phyloP scores from a whole-genome alignment of 805 yeast species.

The Nakazawaea pomicola region DNA sequence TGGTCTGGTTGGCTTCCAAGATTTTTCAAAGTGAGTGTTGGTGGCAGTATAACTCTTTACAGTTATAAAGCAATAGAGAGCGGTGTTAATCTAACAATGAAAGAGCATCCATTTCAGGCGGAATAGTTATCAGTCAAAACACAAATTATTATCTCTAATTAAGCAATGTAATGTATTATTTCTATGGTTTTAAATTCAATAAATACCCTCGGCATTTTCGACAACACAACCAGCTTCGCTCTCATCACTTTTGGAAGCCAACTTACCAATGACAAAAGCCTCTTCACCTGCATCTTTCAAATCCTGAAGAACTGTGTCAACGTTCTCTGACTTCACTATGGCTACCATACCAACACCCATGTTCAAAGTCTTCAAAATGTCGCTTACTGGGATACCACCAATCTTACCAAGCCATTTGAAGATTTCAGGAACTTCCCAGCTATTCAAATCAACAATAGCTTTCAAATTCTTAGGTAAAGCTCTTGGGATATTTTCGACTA shows the following conservation, averaged over 20 bases:
- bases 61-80: conserved; percentile 56
- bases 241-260: conserved; percentile 41
- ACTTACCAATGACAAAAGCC: conserved; percentile 64
- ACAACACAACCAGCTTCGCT: conserved; percentile 62
- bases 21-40: conserved; percentile 61
- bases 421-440: conserved; percentile 84
- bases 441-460: conserved; percentile 72
- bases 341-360: conserved; percentile 97
- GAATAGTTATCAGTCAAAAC: not conserved
- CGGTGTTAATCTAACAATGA: conserved; percentile 31
- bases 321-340: conserved; percentile 70
- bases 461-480: conserved; percentile 77
- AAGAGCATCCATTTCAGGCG: conserved; percentile 30
- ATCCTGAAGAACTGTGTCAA: conserved; percentile 44
- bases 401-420: conserved; percentile 92
- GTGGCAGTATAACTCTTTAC: conserved; percentile 65
- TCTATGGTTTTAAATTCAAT: no score
- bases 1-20: conserved; percentile 66
- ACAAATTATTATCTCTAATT: not conserved
- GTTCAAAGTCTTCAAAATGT: conserved; percentile 86
- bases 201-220: conserved; percentile 36
- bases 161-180: no score
- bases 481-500: conserved; percentile 93
- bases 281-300: conserved; percentile 67
- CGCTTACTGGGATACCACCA: conserved; percentile 84